phyloP scores from a whole-genome alignment of 2,329 filamentous ascomycete species.

The Paracoccidioides lutzii region DNA sequence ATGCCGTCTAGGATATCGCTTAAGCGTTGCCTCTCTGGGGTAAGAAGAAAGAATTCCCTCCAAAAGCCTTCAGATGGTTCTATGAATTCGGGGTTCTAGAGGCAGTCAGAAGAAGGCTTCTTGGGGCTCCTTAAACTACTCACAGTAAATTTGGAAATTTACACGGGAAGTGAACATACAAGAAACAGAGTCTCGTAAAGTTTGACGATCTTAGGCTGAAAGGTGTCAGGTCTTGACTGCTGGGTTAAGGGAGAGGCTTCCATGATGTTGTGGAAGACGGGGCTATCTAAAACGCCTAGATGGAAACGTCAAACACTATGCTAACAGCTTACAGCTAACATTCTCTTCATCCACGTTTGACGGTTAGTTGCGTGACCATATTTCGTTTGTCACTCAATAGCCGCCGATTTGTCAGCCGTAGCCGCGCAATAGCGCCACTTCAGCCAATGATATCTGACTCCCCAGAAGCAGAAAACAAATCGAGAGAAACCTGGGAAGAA shows the following conservation, averaged over 20 bases:
- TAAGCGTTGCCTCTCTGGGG: conserved; percentile 60
- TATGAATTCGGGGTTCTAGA: conserved; percentile 50
- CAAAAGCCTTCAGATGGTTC: conserved; percentile 84
- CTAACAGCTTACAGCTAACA: neutral
- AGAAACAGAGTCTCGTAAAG: conserved; percentile 75
- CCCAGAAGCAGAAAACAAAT: too few relatives aligned
- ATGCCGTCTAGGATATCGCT: conserved; percentile 56
- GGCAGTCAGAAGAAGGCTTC: conserved; percentile 12
- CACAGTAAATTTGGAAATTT: neutral
- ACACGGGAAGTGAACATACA: conserved; percentile 24
- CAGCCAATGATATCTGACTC: neutral
- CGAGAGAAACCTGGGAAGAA: too few relatives aligned
- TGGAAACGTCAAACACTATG: neutral
- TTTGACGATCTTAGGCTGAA: conserved; percentile 86
- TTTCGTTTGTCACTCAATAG: neutral
- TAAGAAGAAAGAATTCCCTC: conserved; percentile 86
- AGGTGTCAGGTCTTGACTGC: conserved; percentile 76
- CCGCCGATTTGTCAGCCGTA: conserved; percentile 1
- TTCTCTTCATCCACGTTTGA: too few relatives aligned
- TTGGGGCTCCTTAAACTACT: neutral
- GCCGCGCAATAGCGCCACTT: neutral
- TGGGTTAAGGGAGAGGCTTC: conserved; percentile 87
- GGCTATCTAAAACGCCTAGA: neutral
- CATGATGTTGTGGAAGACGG: conserved; percentile 39
- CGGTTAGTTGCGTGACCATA: neutral